Conservation (phyloP, 164 flowering plant species). For the Paratinospora sagittata region DNA sequence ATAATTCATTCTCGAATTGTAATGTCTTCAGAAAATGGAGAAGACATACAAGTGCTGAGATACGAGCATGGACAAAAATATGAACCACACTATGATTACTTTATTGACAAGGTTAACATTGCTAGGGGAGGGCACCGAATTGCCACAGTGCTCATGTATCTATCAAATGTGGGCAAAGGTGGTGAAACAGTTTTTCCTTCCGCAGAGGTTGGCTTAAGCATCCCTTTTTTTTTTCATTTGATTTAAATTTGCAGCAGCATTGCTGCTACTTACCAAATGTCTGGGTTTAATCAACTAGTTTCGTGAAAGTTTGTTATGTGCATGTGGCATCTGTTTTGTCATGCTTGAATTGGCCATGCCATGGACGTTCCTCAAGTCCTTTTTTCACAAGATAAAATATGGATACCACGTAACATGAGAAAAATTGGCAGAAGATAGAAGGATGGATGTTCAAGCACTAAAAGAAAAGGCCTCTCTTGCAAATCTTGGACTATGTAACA, state of each 20-base stretch:
- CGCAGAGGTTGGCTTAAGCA: conserved; percentile 68
- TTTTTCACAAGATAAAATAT: neutral
- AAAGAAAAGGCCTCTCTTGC: neutral
- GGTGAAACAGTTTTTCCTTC: conserved; percentile 95
- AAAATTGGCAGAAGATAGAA: neutral
- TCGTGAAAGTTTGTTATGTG: neutral
- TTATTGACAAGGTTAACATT: conserved; percentile 73
- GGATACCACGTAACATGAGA: neutral
- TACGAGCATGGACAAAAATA: conserved; percentile 92
- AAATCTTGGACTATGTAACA: neutral
- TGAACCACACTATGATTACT: conserved; percentile 91
- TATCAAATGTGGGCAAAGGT: conserved; percentile 75
- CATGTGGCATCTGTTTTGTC: neutral
- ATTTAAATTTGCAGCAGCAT: neutral
- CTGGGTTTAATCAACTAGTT: neutral
- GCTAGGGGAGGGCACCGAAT: conserved; percentile 91
- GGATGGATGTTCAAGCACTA: neutral
- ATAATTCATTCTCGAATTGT: neutral
- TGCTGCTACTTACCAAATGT: neutral
- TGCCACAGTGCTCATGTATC: conserved; percentile 96
- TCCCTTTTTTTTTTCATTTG: neutral
- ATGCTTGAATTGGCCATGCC: neutral
- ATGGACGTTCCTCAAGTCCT: neutral
- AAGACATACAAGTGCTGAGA: conserved; percentile 84
- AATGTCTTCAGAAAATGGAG: conserved; percentile 72